Evolutionary conservation across 208 protist genomes (phyloP).

Genomic region (Leishmania tarentolae): DNA sequence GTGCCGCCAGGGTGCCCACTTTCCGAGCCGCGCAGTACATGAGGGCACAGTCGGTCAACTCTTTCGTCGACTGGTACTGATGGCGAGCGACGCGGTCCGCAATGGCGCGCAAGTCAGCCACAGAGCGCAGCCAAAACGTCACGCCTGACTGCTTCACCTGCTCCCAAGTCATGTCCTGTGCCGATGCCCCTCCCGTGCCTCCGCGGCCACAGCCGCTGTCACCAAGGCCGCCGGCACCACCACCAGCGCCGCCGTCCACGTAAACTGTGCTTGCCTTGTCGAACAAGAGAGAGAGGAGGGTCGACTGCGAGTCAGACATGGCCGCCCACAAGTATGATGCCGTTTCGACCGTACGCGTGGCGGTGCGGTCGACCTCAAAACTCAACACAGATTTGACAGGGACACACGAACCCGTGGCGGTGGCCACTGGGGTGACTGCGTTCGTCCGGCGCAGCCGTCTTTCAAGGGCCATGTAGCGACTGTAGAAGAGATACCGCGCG

Average conservation of each 20-base stretch:
- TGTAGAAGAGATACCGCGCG: slow-evolving; percentile 72
- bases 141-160: slow-evolving; percentile 65
- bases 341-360: slow-evolving; percentile 43
- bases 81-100: slow-evolving; percentile 78
- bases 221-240: background rate
- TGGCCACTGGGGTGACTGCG: slow-evolving; percentile 1
- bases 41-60: slow-evolving; percentile 82
- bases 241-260: slow-evolving; percentile 17
- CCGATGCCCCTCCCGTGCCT: background rate
- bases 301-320: slow-evolving; percentile 70
- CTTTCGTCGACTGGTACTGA: slow-evolving; percentile 74
- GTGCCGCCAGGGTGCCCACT: slow-evolving; percentile 78
- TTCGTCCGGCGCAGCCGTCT: slow-evolving; percentile 54
- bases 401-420: slow-evolving; percentile 13
- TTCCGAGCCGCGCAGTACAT: slow-evolving; percentile 90
- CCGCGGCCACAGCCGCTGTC: background rate
- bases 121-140: slow-evolving; percentile 70
- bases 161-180: slow-evolving; percentile 47
- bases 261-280: slow-evolving; percentile 23
- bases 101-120: slow-evolving; percentile 55
- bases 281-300: slow-evolving; percentile 49
- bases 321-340: slow-evolving; percentile 59
- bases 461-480: slow-evolving; percentile 55
- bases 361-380: slow-evolving; percentile 51
- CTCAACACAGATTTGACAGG: slow-evolving; percentile 40